Percentiles rank a stretch among this genome's conserved stretches.
phyloP scores from a whole-genome alignment of 768 basidiomycete species.

The Macrolepiota dolichaula region DNA sequence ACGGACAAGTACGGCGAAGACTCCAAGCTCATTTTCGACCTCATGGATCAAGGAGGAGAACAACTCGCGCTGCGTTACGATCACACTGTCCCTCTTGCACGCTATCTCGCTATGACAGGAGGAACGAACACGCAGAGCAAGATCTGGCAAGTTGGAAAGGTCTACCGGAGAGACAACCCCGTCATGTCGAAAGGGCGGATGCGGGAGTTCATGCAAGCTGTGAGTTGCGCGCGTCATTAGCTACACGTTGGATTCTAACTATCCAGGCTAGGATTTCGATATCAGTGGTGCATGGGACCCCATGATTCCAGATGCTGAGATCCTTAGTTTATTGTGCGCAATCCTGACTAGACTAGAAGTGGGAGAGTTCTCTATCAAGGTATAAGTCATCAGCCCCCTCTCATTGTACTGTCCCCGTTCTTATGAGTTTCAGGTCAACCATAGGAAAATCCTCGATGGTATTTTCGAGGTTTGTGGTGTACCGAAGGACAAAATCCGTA shows the following conservation, averaged over 20 bases:
- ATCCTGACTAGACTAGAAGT: constrained; percentile 82
- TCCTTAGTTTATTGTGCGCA: constrained; percentile 79
- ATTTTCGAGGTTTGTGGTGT: constrained; percentile 97
- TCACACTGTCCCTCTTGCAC: constrained; percentile 94
- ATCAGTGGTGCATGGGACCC: constrained; percentile 90
- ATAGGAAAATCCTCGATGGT: constrained; percentile 95
- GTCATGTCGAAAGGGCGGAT: constrained; percentile 98
- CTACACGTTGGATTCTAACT: neutral
- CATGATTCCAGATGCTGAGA: constrained; percentile 96
- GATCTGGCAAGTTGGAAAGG: constrained; percentile 97
- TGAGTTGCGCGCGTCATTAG: constrained; percentile 32
- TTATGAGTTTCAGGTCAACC: constrained; percentile 63
- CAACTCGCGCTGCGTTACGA: constrained; percentile 93
- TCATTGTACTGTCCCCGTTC: neutral
- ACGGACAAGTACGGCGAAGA: constrained; percentile 99
- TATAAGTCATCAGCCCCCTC: constrained; percentile 22
- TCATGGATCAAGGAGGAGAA: constrained; percentile 97
- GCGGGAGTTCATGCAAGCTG: constrained; percentile 98
- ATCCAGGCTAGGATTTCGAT: constrained; percentile 79
- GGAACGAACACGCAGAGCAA: constrained; percentile 72
- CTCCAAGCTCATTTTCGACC: constrained; percentile 94
- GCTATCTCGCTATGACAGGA: constrained; percentile 95
- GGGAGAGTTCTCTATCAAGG: constrained; percentile 94
- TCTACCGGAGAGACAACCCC: constrained; percentile 93
- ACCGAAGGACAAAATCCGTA: constrained; percentile 80